Conservation (phyloP, 139 green algal genomes). For the Asterochloris erici region DNA sequence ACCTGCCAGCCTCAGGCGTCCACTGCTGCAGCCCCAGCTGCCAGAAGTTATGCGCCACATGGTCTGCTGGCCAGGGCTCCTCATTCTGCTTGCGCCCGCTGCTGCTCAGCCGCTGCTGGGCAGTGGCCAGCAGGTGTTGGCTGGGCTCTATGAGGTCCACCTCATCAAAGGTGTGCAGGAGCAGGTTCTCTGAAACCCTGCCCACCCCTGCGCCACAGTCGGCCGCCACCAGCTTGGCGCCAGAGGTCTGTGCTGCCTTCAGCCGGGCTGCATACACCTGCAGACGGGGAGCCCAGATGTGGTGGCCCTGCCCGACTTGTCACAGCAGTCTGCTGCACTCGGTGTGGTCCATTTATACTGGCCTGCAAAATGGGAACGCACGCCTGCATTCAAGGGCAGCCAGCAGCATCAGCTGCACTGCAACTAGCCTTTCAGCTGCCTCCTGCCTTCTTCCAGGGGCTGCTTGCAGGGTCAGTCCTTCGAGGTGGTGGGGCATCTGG, state of each 20-base stretch:
- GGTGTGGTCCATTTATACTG: background rate
- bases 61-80: conserved; percentile 16
- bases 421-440: no score
- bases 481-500: no score
- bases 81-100: background rate
- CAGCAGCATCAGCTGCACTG: background rate
- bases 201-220: conserved; percentile 95
- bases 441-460: no score
- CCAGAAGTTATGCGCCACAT: conserved; percentile 39
- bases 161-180: conserved; percentile 81
- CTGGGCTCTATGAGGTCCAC: conserved; percentile 89
- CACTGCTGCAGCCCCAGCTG: conserved; percentile 59
- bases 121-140: conserved; percentile 62
- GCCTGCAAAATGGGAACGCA: background rate
- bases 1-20: conserved; percentile 32
- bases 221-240: conserved; percentile 17
- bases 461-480: no score
- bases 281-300: background rate
- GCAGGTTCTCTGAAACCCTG: conserved; percentile 79
- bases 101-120: conserved; percentile 19
- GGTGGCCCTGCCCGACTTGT: no score
- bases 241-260: background rate
- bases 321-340: no score
- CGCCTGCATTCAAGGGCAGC: no score
- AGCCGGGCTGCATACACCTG: background rate